Conservation (phyloP, 73 alveolate genomes). For the Paramecium sonneborni region DNA sequence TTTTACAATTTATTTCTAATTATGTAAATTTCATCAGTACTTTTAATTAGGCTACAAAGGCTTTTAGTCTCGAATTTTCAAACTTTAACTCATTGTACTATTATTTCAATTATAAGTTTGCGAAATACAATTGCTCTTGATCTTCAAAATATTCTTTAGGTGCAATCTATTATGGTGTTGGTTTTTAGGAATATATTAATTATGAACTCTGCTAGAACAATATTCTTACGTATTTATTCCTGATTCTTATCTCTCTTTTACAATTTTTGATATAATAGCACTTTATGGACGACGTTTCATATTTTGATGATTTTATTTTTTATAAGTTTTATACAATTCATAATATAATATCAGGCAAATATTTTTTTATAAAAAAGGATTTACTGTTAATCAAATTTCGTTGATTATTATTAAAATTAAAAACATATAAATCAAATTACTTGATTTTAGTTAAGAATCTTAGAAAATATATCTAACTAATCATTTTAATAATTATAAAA, state of each 20-base stretch:
- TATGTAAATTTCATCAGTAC: not conserved
- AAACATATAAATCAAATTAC: no score
- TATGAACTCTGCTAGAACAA: not conserved
- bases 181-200: not conserved
- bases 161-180: not conserved
- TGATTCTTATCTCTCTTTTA: constrained; percentile 1
- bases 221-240: not conserved
- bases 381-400: not conserved
- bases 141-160: constrained; percentile 2
- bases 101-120: not conserved
- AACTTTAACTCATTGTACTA: not conserved
- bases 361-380: constrained; percentile 54
- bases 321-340: constrained; percentile 77
- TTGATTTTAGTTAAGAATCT: no score
- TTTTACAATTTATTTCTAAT: not conserved
- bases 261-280: not conserved
- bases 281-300: constrained; percentile 48
- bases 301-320: constrained; percentile 65
- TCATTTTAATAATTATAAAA: no score
- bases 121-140: not conserved
- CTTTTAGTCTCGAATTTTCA: constrained; percentile 23
- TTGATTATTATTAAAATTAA: constrained; percentile 42
- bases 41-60: not conserved
- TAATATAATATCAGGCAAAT: constrained; percentile 72
- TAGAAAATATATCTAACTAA: no score